Evolutionary conservation across 208 protist species (phyloP), one percentile per base, ranked within the genome.

Genomic region (Trypanosoma theileri): DNA sequence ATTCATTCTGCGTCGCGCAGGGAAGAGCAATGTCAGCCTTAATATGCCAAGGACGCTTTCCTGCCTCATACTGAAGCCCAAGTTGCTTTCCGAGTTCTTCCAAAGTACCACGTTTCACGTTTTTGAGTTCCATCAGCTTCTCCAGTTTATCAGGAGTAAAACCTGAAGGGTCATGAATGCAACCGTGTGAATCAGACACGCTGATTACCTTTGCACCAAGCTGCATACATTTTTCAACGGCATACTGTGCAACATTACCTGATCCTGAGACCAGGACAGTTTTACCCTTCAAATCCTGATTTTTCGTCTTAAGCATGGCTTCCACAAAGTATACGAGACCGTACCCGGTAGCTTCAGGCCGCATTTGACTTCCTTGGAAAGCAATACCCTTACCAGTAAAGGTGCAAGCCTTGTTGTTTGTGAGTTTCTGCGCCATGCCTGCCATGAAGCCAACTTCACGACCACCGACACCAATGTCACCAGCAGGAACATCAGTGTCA

Each of bases 1-100:
- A n/a, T 83, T 98, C 96, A 79, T 98, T 98, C 79, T 98, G 95
- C 46, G 96, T 98, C 28, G 96, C 96, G 61, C 91, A 97, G 16
- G 94, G 91, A 28, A 97, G 74, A 9, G 85, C 89, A 45, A 91
- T 85, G 54, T 90, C 85, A 6, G 70, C 74, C 75, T 92, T 90
- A 19, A 88, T 69, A 28, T 58, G 24, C 75, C 80, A 86, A 75
- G 89, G 93, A n/a, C 87, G 89, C 65, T 85, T 82, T 46, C 77
- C 76, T 3, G 73, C 60, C 21, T 85, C 64, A 69, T 92, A 86
- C 70, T 93, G 84, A 53, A 88, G 66, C 21, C 79, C 84, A n/a
- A 62, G 72, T 48, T 76, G 41, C 69, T 92, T 73, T 19, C 75
- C 81, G 75, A 89, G 93, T 51, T 92, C 86, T 52, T 74, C 74